A percentile compares a stretch with the other conserved stretches of the same genome.
These are phyloP conservation scores for Fragilariopsis cylindrus DNA, from an alignment of 108 stramenopile species.

Conservation along the genomic window DNA sequence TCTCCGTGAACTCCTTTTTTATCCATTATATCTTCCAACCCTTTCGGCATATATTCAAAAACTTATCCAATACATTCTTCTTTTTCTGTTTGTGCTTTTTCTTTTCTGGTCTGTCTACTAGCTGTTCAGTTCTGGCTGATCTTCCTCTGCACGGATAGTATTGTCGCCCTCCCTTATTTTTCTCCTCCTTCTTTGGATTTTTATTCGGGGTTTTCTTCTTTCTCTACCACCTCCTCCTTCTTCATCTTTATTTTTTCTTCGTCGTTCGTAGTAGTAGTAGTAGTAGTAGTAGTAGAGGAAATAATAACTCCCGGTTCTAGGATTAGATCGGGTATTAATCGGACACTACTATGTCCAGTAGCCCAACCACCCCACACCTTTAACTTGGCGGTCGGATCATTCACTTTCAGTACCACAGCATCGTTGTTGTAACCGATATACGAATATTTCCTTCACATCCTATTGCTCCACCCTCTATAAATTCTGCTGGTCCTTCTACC, in stretches of 20 bases:
- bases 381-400: conserved; percentile 28
- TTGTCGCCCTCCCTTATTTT: not conserved
- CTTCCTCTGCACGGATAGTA: not conserved
- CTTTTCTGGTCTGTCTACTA: not conserved
- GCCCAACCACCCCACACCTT: conserved; percentile 70
- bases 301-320: conserved; percentile 25
- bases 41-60: not conserved
- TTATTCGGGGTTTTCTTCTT: conserved; percentile 4
- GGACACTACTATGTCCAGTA: conserved; percentile 73
- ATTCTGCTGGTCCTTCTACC: conserved; percentile 40
- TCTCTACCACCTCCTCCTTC: conserved; percentile 7
- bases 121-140: not conserved
- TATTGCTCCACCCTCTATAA: conserved; percentile 36
- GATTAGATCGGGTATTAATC: conserved; percentile 46
- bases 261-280: not conserved
- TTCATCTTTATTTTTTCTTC: conserved; percentile 3
- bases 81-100: not conserved
- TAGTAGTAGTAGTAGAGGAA: no score
- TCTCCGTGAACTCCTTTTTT: no score
- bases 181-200: not conserved
- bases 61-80: not conserved
- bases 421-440: conserved; percentile 27
- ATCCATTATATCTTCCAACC: no score
- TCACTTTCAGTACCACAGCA: conserved; percentile 38
- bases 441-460: conserved; percentile 43